Base-by-base conservation (phyloP, 2,329 filamentous ascomycete genomes). In the Arthroderma sp. region DNA sequence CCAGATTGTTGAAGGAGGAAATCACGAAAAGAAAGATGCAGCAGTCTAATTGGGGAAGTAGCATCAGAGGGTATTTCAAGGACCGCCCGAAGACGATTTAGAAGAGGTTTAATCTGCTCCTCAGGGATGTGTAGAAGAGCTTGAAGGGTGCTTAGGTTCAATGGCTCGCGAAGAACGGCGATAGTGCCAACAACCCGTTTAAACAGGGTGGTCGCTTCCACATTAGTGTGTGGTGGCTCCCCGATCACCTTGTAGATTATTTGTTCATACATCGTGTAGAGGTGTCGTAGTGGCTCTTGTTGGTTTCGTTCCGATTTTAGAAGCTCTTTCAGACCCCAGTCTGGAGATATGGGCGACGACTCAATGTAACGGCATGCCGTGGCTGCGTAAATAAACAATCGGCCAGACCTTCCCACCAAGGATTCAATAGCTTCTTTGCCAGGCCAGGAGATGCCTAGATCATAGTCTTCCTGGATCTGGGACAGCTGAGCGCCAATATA, bases 1-100 rank as follows among this genome's bases (percentile, higher is more conserved):
- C 45, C 36, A 11, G 7, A 8, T 11, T 37, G 38, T 32, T 55
- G 46, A 10, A 58, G 42, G 6, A 58, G 51, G 39, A 57, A 59
- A 15, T 49, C 27, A 46, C 56, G 54, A 40, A 63, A 62, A 41
- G 57, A 62, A 43, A 54, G 47, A 47, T 59, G 55, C 8, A 57
- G 46, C 4, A 59, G 31, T 15, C 49, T 32, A 8, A 56, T 38
- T 8, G 53, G 51, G 9, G 6, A 8, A 30, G 43, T n/a, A 2
- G n/a, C 6, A n/a, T 47, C 33, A 5, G 29, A 9, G 0, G 56
- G 52, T 0, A 58, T 29, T 15, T 38, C 42, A 0, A 59, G 36
- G 3, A 57, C 50, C 6, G 55, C 53, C 22, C 53, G 48, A 5
- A 59, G 47, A 11, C 15, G 40, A 30, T 49, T 34, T 8, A 55